phyloP scores from a whole-genome alignment of 1,139 yeast genomes.

The Scheffersomyces cryptocercus region DNA sequence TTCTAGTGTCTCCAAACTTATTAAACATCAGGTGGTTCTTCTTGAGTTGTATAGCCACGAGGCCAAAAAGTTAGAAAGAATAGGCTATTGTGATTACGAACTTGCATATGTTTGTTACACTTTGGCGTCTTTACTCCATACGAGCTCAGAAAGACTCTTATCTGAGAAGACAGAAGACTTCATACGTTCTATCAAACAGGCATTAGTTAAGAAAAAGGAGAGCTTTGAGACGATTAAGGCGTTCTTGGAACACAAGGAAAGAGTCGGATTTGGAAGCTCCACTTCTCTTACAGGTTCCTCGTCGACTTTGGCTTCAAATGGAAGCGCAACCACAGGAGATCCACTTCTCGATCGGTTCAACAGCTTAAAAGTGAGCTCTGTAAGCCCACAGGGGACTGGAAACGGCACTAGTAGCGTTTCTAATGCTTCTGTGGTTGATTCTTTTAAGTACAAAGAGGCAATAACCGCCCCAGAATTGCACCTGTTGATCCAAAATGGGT shows the following conservation, averaged over 20 bases:
- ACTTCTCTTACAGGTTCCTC: not conserved
- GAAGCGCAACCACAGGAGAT: constrained; percentile 7
- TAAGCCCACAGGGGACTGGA: not conserved
- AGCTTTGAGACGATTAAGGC: constrained; percentile 9
- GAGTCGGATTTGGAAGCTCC: not conserved
- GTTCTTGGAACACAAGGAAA: constrained; percentile 2
- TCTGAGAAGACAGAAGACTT: constrained; percentile 20
- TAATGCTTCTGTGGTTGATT: not conserved
- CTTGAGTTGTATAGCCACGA: constrained; percentile 40
- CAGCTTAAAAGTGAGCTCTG: constrained; percentile 6
- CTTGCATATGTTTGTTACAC: constrained; percentile 33
- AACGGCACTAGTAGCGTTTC: not conserved
- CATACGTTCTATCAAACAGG: constrained; percentile 17
- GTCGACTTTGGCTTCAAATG: no score
- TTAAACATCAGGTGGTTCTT: constrained; percentile 31
- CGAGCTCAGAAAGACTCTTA: constrained; percentile 13
- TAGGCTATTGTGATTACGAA: constrained; percentile 43
- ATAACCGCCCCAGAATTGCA: constrained; percentile 28
- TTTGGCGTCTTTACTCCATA: constrained; percentile 16
- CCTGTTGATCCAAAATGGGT: constrained; percentile 9
- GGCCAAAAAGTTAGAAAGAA: constrained; percentile 21
- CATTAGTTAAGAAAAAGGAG: constrained; percentile 21
- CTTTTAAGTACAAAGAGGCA: constrained; percentile 22
- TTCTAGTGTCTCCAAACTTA: constrained; percentile 14
- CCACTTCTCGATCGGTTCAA: constrained; percentile 16